These are phyloP conservation scores for Pythium sukuiense DNA, from an alignment of 352 stramenopile species.

Conservation along the genomic window DNA sequence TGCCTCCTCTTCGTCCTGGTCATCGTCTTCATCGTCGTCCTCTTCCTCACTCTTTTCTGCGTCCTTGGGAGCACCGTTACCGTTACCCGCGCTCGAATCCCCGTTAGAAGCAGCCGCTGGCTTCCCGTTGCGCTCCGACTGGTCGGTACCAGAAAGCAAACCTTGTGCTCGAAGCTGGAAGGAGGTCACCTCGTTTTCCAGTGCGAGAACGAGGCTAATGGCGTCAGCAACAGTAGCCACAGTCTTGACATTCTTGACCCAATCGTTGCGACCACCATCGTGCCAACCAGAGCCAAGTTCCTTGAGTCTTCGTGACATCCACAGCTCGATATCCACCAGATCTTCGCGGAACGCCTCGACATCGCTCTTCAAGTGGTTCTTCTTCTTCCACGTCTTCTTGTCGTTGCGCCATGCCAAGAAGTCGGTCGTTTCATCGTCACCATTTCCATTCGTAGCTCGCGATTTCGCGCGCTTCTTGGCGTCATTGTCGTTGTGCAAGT, in stretches of 20 bases:
- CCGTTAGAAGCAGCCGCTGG: constrained; percentile 6
- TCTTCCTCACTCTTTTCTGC: constrained; percentile 73
- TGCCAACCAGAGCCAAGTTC: constrained; percentile 64
- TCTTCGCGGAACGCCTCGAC: constrained; percentile 60
- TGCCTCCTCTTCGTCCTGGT: constrained; percentile 58
- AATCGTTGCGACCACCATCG: constrained; percentile 46
- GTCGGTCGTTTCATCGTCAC: constrained; percentile 22
- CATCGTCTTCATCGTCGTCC: constrained; percentile 71
- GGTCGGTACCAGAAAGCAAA: constrained; percentile 10
- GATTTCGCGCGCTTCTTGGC: constrained; percentile 45
- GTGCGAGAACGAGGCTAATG: constrained; percentile 39
- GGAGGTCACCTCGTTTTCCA: constrained; percentile 70
- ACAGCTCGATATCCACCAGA: constrained; percentile 54
- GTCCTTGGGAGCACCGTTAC: constrained; percentile 24
- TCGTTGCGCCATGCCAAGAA: constrained; percentile 69
- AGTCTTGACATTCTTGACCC: constrained; percentile 47
- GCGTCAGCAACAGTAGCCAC: constrained; percentile 41
- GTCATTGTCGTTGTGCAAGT: constrained; percentile 61
- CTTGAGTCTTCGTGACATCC: constrained; percentile 61
- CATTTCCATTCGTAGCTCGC: constrained; percentile 6
- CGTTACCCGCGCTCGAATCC: neutral
- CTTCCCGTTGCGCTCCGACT: constrained; percentile 22
- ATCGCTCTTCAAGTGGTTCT: constrained; percentile 35
- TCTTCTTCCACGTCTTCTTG: constrained; percentile 51
- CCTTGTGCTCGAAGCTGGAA: constrained; percentile 43